A percentile compares a stretch with the other conserved stretches of the same genome.
phyloP scores from a whole-genome alignment of 2,329 filamentous ascomycete species.

The Geosmithia flava region DNA sequence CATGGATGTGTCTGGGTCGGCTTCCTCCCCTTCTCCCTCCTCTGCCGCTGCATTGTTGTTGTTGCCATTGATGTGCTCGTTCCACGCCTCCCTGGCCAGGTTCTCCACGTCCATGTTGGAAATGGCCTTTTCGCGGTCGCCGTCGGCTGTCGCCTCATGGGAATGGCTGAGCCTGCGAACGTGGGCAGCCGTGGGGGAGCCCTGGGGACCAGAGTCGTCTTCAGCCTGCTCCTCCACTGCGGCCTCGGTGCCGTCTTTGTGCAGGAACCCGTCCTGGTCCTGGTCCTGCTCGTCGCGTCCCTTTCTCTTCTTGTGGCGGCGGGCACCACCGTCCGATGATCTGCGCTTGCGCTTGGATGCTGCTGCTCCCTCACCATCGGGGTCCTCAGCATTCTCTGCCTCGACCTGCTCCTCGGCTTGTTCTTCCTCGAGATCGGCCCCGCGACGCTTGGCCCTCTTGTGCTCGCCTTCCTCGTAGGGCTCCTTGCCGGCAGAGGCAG shows the following conservation, averaged over 20 bases:
- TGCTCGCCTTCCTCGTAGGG: slow-evolving; percentile 1
- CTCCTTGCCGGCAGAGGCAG: slow-evolving; percentile 5
- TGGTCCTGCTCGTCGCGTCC: slow-evolving; percentile 8
- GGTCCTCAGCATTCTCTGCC: background rate
- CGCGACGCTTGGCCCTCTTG: background rate
- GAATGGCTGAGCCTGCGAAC: slow-evolving; percentile 10
- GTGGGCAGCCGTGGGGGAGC: slow-evolving; percentile 15
- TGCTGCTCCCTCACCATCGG: background rate
- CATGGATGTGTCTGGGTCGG: slow-evolving; percentile 4
- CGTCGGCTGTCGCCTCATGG: slow-evolving; percentile 11
- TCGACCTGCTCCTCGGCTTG: background rate
- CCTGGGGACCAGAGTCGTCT: slow-evolving; percentile 8
- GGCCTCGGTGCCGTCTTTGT: slow-evolving; percentile 8
- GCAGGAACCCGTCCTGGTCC: slow-evolving; percentile 7
- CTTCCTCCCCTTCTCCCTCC: too few species aligned
- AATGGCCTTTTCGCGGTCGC: slow-evolving; percentile 1
- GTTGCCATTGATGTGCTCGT: slow-evolving; percentile 17
- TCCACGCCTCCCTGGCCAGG: slow-evolving; percentile 21
- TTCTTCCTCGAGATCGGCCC: background rate
- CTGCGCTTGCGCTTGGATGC: slow-evolving; percentile 1
- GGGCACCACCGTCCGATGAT: background rate
- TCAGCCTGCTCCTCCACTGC: slow-evolving; percentile 9
- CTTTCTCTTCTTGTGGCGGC: slow-evolving; percentile 19
- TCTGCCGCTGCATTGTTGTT: background rate
- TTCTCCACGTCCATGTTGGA: slow-evolving; percentile 12